A percentile compares a stretch with the other conserved stretches of the same genome.
phyloP scores from a whole-genome alignment of 495 filamentous ascomycete species.

The Xanthoparmelia taractica region DNA sequence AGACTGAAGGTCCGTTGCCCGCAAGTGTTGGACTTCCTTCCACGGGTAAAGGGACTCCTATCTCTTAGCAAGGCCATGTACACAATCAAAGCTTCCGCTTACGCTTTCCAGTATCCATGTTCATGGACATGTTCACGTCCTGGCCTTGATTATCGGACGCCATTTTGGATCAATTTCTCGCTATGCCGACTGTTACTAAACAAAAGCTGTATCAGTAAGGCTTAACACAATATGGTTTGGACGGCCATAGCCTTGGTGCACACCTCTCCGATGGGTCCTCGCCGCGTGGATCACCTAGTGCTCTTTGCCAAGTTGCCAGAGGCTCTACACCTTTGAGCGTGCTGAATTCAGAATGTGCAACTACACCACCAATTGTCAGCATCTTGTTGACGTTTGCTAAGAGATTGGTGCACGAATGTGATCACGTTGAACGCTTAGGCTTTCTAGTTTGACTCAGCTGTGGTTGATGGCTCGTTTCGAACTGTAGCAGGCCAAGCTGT shows the following conservation, averaged over 20 bases:
- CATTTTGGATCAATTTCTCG: background rate
- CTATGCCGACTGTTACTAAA: background rate
- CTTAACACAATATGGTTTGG: background rate
- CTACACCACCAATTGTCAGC: background rate
- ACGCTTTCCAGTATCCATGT: background rate
- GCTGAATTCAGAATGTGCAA: background rate
- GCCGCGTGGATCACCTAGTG: no score
- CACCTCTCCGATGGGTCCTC: background rate
- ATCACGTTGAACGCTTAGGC: background rate
- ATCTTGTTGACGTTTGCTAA: background rate
- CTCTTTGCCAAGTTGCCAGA: no score
- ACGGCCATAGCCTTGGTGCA: background rate
- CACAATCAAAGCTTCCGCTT: background rate
- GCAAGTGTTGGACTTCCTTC: no score
- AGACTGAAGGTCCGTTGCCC: no score
- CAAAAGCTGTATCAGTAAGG: background rate
- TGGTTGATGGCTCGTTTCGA: background rate
- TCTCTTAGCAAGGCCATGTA: background rate
- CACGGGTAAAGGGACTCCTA: no score
- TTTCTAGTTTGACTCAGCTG: background rate
- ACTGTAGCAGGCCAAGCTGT: background rate
- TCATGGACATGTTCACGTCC: no score
- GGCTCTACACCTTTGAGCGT: no score
- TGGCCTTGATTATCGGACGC: background rate
- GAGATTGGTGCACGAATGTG: background rate